phyloP scores from a whole-genome alignment of 225 moss, liverwort and hornwort genomes.

The Takakia lepidozioides region DNA sequence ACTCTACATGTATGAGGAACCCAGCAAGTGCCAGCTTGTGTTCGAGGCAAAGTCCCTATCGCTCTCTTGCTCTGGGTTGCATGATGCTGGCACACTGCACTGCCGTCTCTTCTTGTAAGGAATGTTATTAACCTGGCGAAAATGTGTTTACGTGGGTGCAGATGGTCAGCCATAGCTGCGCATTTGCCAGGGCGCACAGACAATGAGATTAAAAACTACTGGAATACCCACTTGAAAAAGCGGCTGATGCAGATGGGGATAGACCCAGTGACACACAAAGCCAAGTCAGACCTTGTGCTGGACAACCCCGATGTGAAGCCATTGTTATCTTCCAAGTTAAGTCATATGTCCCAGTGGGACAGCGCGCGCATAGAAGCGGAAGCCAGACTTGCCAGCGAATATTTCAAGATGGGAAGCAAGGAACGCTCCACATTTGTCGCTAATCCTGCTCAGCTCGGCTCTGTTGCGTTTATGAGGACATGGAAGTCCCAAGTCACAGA shows the following conservation, averaged over 20 bases:
- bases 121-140: no score
- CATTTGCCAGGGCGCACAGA: constrained; percentile 78
- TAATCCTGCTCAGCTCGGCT: not conserved
- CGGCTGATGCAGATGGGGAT: constrained; percentile 79
- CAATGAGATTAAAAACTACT: constrained; percentile 92
- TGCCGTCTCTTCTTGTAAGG: no score
- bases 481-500: constrained; percentile 17
- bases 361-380: constrained; percentile 75
- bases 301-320: constrained; percentile 41
- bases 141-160: no score
- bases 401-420: not conserved
- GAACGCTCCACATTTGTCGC: no score
- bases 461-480: constrained; percentile 5
- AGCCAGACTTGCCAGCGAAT: constrained; percentile 40
- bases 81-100: no score
- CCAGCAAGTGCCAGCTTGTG: no score
- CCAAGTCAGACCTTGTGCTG: constrained; percentile 16
- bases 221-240: constrained; percentile 91
- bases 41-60: no score
- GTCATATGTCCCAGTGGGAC: constrained; percentile 78
- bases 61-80: no score
- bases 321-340: constrained; percentile 41
- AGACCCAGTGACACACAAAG: constrained; percentile 75
- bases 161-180: constrained; percentile 87
- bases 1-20: no score